These are phyloP conservation scores for Eimeria praecox DNA, from an alignment of 169 alveolate species.

Conservation along the genomic window DNA sequence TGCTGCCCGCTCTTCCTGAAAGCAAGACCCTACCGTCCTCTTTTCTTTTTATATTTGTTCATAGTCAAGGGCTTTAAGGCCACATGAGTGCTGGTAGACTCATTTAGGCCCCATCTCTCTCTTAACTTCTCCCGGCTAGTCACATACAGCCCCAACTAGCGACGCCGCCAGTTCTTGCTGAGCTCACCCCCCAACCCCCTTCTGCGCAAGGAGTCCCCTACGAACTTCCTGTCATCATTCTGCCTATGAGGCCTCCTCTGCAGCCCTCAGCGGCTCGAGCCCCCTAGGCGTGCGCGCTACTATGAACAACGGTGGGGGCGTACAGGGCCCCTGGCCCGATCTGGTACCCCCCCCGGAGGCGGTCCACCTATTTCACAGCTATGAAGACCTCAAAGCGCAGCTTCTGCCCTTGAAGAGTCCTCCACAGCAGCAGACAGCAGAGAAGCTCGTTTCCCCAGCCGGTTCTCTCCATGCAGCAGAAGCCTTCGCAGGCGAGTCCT, in stretches of 20 bases:
- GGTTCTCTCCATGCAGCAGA: neutral
- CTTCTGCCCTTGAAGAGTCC: neutral
- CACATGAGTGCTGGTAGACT: neutral
- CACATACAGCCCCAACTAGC: neutral
- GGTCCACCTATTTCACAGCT: conserved; percentile 48
- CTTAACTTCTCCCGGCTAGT: neutral
- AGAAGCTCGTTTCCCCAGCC: neutral
- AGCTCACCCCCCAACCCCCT: neutral
- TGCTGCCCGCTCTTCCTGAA: neutral
- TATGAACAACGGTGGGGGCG: neutral
- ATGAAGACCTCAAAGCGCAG: conserved; percentile 38
- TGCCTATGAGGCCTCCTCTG: neutral
- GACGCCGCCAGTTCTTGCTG: neutral
- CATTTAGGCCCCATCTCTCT: neutral
- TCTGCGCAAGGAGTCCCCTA: neutral
- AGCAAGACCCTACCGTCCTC: neutral
- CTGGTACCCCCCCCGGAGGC: conserved; percentile 67
- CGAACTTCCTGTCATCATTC: neutral
- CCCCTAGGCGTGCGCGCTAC: neutral
- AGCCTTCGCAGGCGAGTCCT: neutral
- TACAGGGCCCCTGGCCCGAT: conserved; percentile 62
- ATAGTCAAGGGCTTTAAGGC: neutral
- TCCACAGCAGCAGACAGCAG: neutral
- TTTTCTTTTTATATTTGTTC: neutral
- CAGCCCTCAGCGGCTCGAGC: neutral